Conservation (phyloP, 208 protist species). For the Leishmania amazonensis region DNA sequence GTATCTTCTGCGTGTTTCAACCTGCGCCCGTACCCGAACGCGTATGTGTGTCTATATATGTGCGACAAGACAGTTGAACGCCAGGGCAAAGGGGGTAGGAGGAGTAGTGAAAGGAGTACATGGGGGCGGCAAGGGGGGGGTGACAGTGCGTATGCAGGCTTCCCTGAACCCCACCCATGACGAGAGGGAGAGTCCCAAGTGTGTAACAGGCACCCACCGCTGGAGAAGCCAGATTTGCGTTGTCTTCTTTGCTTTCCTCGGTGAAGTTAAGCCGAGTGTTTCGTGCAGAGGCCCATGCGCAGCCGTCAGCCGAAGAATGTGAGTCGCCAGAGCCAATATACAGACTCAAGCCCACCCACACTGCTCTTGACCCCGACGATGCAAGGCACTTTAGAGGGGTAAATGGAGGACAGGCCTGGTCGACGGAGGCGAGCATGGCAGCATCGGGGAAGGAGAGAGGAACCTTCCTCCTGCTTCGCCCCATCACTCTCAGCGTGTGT, state of each 20-base stretch:
- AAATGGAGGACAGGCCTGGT: neutral
- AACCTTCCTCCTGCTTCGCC: neutral
- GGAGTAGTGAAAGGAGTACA: neutral
- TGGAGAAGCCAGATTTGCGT: neutral
- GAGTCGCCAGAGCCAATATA: too few species aligned
- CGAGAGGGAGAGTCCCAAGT: neutral
- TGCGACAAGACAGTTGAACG: neutral
- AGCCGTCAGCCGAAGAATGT: neutral
- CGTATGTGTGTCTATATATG: neutral
- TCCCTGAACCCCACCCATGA: neutral
- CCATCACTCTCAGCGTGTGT: neutral
- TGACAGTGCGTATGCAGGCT: neutral
- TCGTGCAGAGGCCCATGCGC: neutral
- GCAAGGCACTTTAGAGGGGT: neutral
- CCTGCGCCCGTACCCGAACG: neutral
- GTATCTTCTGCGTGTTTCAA: neutral
- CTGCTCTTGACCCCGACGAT: neutral
- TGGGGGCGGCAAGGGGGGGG: neutral
- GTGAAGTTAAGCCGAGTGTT: neutral
- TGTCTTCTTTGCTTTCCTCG: neutral
- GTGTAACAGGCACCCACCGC: neutral
- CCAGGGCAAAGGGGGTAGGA: neutral
- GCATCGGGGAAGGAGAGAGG: neutral
- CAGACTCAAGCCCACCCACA: neutral
- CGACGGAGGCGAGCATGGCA: neutral